Evolutionary conservation across 2,329 filamentous ascomycete species (phyloP), one percentile per base, ranked within the genome.

Genomic region (Pseudogymnoascus sp.): DNA sequence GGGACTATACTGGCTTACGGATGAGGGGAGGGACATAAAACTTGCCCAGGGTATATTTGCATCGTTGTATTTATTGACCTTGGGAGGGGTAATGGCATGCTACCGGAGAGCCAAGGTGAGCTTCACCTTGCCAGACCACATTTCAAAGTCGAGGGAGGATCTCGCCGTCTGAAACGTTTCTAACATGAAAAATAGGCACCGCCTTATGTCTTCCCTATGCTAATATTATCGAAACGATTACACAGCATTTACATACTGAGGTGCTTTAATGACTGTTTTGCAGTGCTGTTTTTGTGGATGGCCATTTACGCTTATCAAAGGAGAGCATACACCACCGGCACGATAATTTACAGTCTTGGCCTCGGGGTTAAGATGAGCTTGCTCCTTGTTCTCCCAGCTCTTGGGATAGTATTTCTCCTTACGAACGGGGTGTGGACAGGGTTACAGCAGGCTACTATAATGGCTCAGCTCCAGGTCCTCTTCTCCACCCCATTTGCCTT

Each of bases 311-410:
- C 85, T 66, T 89, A 92, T 72, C 91, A 97, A 77, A 83, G 82
- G 52, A 81, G 86, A 33, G 78, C 81, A 63, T 97, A 90, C 89
- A 86, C 86, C 25, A 69, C 88, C 0, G 94, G 87, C 5, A 87
- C 85, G 59, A 73, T 91, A 14, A 78, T 85, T 59, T 97, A 90
- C 78, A 88, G 87, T 60, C 82, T 86, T 70, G 93, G 91, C 0
- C 76, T 99, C 11, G 92, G 90, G n/a, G 85, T 94, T 69, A 99
- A 99, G 78, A 99, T 99, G 94, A 91, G 90, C 12, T 75, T 97
- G 58, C 80, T 99, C 42, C 81, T 99, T 41, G 84, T 87, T 6
- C 82, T 95, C 42, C 94, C 94, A 0, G 92, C 91, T 0, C 82
- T 97, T 60, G 91, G 84, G 0, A 75, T 91, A 7, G 77, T 96